Conservation (phyloP, 495 filamentous ascomycete genomes). For the Trichocladium antarcticum region DNA sequence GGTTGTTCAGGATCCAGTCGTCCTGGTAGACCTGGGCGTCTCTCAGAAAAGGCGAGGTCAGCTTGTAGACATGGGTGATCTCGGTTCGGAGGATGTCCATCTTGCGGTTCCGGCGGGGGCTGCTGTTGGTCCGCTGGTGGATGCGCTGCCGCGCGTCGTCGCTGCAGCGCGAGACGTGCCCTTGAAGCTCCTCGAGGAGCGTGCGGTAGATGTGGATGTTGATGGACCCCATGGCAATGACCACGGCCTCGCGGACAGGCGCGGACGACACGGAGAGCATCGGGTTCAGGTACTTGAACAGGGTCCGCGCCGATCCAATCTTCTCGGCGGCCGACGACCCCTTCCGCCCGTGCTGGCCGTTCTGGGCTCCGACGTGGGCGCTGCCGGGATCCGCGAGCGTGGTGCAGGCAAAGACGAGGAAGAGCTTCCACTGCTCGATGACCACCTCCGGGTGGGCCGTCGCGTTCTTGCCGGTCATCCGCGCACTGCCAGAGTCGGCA, state of each 20-base stretch:
- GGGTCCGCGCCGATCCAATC: slow-evolving; percentile 71
- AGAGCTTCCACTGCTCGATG: slow-evolving; percentile 98
- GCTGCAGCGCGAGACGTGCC: slow-evolving; percentile 66
- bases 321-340: slow-evolving; percentile 68
- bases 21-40: slow-evolving; percentile 70
- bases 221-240: slow-evolving; percentile 82
- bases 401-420: slow-evolving; percentile 92
- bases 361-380: slow-evolving; percentile 44
- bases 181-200: slow-evolving; percentile 78
- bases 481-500: slow-evolving; percentile 34
- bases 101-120: slow-evolving; percentile 59
- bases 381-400: slow-evolving; percentile 79
- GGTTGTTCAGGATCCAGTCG: slow-evolving; percentile 85
- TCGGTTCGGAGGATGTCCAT: slow-evolving; percentile 84
- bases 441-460: slow-evolving; percentile 76
- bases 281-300: slow-evolving; percentile 86
- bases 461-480: slow-evolving; percentile 44
- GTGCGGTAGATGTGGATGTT: slow-evolving; percentile 93
- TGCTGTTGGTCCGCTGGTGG: slow-evolving; percentile 69
- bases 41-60: slow-evolving; percentile 84
- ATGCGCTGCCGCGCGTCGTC: slow-evolving; percentile 82
- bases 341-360: slow-evolving; percentile 74
- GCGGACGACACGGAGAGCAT: slow-evolving; percentile 65
- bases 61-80: slow-evolving; percentile 88
- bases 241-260: slow-evolving; percentile 80